phyloP scores from a whole-genome alignment of 352 stramenopile genomes.

The Phytophthora palmivora region DNA sequence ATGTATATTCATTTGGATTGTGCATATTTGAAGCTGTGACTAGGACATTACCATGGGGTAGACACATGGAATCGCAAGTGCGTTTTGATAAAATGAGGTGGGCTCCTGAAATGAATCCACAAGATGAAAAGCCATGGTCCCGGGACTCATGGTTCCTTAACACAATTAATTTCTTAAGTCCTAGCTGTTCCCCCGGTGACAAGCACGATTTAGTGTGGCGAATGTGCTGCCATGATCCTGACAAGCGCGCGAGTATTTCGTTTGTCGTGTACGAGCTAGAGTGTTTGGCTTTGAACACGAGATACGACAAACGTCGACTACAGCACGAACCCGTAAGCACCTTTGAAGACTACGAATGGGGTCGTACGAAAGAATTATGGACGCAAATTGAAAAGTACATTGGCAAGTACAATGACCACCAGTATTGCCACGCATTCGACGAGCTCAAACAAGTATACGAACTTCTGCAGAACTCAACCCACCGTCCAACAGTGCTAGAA shows the following conservation, averaged over 20 bases:
- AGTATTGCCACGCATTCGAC: slow-evolving; percentile 1
- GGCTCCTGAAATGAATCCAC: not conserved
- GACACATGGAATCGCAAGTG: not conserved
- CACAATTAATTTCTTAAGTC: too few relatives aligned
- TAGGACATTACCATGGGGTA: not conserved
- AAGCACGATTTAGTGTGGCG: slow-evolving; percentile 8
- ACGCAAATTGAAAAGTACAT: not conserved
- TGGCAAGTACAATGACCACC: not conserved
- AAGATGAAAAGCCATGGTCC: too few relatives aligned
- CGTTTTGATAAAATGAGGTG: not conserved
- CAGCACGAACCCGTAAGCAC: not conserved
- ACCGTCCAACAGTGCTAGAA: not conserved
- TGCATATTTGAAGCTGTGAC: slow-evolving; percentile 33
- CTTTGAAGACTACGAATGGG: not conserved
- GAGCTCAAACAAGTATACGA: not conserved
- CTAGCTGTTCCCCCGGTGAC: too few relatives aligned
- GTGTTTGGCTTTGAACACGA: not conserved
- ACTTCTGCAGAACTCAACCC: not conserved
- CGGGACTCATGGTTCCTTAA: too few relatives aligned
- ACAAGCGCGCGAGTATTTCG: not conserved
- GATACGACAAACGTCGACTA: not conserved
- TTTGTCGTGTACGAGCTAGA: slow-evolving; percentile 4
- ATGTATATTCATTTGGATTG: slow-evolving; percentile 10
- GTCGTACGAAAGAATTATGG: not conserved
- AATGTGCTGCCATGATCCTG: slow-evolving; percentile 16